phyloP scores from a whole-genome alignment of 2,329 filamentous ascomycete species.

The Allantophomopsis lycopodina region DNA sequence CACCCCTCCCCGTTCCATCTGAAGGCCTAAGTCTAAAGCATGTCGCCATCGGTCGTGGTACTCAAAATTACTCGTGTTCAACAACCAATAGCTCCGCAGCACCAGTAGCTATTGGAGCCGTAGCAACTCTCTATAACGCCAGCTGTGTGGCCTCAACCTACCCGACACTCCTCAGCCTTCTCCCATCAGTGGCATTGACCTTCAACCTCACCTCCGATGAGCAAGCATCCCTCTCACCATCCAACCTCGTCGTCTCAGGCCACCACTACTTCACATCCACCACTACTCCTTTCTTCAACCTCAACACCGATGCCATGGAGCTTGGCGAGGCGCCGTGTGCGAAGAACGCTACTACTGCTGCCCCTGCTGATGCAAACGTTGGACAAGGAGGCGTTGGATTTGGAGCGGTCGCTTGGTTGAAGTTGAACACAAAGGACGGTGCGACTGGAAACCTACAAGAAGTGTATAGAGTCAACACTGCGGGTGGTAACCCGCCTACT shows the following conservation, averaged over 20 bases:
- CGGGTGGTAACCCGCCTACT: slow-evolving; percentile 62
- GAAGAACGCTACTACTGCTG: slow-evolving; percentile 45
- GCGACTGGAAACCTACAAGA: slow-evolving; percentile 54
- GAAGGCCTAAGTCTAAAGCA: slow-evolving; percentile 53
- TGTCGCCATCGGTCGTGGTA: slow-evolving; percentile 77
- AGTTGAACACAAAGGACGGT: slow-evolving; percentile 40
- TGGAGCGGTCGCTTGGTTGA: slow-evolving; percentile 69
- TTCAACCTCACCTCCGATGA: slow-evolving; percentile 37
- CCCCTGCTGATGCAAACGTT: slow-evolving; percentile 44
- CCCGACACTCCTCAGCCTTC: slow-evolving; percentile 47
- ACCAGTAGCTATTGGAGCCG: slow-evolving; percentile 57
- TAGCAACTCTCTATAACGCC: slow-evolving; percentile 79
- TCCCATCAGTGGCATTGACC: slow-evolving; percentile 56
- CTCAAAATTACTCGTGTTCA: slow-evolving; percentile 86
- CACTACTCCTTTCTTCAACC: slow-evolving; percentile 67
- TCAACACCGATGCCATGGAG: slow-evolving; percentile 41
- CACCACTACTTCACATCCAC: slow-evolving; percentile 67
- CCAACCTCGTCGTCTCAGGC: slow-evolving; percentile 52
- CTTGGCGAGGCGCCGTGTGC: slow-evolving; percentile 48
- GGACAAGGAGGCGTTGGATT: slow-evolving; percentile 46
- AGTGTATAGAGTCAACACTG: slow-evolving; percentile 76
- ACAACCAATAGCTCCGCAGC: slow-evolving; percentile 40
- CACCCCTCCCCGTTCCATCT: slow-evolving; percentile 44
- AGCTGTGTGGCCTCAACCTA: slow-evolving; percentile 63
- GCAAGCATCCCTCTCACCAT: slow-evolving; percentile 31